These are phyloP conservation scores for Penicillium sp. DNA, from an alignment of 2,329 filamentous ascomycete genomes.

Conservation along the genomic window DNA sequence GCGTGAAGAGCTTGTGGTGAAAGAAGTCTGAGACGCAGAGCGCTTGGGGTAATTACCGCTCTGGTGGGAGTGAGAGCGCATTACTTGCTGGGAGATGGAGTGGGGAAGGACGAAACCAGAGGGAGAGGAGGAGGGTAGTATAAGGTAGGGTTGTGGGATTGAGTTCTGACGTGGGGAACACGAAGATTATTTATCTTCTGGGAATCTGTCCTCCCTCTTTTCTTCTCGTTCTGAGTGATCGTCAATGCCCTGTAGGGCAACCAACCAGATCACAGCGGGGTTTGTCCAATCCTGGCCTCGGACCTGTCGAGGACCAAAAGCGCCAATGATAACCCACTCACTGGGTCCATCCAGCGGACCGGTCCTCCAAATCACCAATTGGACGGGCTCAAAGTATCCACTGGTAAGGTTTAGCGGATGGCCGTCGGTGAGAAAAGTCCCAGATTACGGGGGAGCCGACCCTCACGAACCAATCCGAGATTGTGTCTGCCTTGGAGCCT, in stretches of 20 bases:
- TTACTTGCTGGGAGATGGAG: constrained; percentile 8
- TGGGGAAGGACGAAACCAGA: not conserved
- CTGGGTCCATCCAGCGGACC: constrained; percentile 1
- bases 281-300: constrained; percentile 6
- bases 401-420: constrained; percentile 26
- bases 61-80: constrained; percentile 16
- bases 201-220: not conserved
- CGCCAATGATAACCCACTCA: constrained; percentile 11
- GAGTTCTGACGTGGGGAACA: constrained; percentile 5
- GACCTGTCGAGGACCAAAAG: not conserved
- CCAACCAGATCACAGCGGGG: constrained; percentile 18
- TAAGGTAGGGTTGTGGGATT: not conserved
- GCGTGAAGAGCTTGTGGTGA: constrained; percentile 18
- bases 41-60: constrained; percentile 11
- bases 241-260: constrained; percentile 22
- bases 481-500: constrained; percentile 23
- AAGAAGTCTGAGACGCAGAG: constrained; percentile 23
- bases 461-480: constrained; percentile 13
- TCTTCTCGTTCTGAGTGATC: not conserved
- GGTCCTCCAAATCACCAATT: constrained; percentile 10
- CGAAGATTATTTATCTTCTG: constrained; percentile 19
- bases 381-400: constrained; percentile 14
- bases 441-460: not conserved
- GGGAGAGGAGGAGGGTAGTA: not conserved
- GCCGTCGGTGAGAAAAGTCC: constrained; percentile 21